Conservation (phyloP, 306 rosid genomes). For the Adenanthera pavonina region DNA sequence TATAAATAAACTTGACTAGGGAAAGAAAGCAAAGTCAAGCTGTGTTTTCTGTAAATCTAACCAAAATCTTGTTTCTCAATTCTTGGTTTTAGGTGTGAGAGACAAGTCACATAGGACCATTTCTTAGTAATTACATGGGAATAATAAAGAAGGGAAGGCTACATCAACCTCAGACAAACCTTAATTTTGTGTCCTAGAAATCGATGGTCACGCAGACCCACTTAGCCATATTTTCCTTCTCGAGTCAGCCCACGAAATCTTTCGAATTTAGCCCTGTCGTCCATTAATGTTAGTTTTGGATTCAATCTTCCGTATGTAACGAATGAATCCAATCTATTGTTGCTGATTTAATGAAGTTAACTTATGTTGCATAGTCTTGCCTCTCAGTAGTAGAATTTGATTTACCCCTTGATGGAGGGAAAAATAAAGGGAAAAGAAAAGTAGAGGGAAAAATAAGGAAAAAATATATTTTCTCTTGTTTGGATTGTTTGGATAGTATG, state of each 20-base stretch:
- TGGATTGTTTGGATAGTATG: background rate
- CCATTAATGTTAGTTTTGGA: background rate
- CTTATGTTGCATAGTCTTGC: background rate
- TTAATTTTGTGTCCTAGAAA: background rate
- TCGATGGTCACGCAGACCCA: background rate
- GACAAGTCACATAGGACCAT: background rate
- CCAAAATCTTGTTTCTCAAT: conserved; percentile 3
- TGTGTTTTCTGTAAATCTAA: conserved; percentile 14
- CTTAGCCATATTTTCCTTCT: background rate
- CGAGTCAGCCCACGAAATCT: background rate
- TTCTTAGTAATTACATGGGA: background rate
- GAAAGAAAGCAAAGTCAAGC: background rate
- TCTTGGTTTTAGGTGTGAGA: background rate
- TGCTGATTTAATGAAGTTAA: conserved; percentile 2
- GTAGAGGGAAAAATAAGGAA: no score
- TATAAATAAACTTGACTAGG: background rate
- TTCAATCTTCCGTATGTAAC: background rate
- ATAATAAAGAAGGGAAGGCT: background rate
- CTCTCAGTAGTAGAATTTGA: conserved; percentile 6
- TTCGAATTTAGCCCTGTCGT: background rate
- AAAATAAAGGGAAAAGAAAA: no score
- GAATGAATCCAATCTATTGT: background rate
- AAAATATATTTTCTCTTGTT: background rate
- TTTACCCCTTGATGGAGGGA: no score
- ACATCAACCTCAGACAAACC: background rate